These are phyloP conservation scores for Linnemannia hyalina DNA, from an alignment of 192 early-diverging fungal genomes.

Conservation along the genomic window DNA sequence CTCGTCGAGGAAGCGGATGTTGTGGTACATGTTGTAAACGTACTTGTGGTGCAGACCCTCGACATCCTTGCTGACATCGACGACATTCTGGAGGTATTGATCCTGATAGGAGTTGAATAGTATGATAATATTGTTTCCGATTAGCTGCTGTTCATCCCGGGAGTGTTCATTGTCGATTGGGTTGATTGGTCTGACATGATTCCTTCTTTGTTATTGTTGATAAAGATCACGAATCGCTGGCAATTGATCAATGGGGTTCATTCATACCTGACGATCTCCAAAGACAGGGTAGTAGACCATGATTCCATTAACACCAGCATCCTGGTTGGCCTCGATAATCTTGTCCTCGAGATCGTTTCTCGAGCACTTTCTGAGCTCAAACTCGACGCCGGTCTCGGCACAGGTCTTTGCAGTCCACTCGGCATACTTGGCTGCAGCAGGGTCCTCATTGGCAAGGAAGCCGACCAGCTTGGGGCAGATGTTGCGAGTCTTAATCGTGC, in stretches of 20 bases:
- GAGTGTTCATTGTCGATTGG: background rate
- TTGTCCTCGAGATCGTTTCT: constrained; percentile 87
- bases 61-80: constrained; percentile 92
- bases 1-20: constrained; percentile 91
- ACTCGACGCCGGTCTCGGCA: constrained; percentile 88
- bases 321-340: constrained; percentile 92
- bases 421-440: constrained; percentile 92
- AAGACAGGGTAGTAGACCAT: constrained; percentile 99
- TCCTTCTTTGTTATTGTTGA: background rate
- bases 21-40: constrained; percentile 97
- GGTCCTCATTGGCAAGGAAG: constrained; percentile 96
- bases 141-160: background rate
- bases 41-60: constrained; percentile 97
- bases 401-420: constrained; percentile 97
- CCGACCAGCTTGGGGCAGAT: constrained; percentile 86
- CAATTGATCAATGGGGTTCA: too few relatives aligned
- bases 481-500: constrained; percentile 72
- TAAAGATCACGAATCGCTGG: background rate
- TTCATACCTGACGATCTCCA: constrained; percentile 84
- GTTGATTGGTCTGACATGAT: background rate
- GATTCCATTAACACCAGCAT: constrained; percentile 89
- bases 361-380: constrained; percentile 88
- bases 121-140: constrained; percentile 6
- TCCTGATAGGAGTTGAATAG: constrained; percentile 65
- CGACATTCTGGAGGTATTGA: constrained; percentile 93